Percentiles rank a stretch among this genome's conserved stretches.
phyloP scores from a whole-genome alignment of 2,329 filamentous ascomycete genomes.

The Trichoderma atrobrunneum region DNA sequence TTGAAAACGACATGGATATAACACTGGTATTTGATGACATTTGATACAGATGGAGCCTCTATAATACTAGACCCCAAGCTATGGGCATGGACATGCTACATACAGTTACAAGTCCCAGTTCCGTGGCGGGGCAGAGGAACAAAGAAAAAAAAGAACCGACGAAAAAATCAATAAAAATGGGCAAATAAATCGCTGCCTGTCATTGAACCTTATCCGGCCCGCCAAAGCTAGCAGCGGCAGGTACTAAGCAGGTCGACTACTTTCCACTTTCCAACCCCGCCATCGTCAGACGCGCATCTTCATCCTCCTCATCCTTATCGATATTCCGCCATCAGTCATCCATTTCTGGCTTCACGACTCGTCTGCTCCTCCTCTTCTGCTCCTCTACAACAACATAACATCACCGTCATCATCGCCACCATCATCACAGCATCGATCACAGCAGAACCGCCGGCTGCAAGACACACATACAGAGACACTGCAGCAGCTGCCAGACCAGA shows the following conservation, averaged over 20 bases:
- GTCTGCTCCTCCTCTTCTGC: background rate
- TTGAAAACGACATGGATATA: background rate
- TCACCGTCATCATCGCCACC: background rate
- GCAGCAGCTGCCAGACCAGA: background rate
- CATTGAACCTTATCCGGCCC: background rate
- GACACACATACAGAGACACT: background rate
- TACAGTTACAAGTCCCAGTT: background rate
- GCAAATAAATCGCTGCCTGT: background rate
- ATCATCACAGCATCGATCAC: background rate
- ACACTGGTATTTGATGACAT: background rate
- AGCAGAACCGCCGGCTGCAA: background rate
- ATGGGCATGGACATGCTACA: background rate
- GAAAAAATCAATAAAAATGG: background rate
- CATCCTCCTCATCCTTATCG: background rate
- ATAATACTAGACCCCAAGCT: background rate
- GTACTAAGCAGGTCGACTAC: background rate
- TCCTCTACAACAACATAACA: background rate
- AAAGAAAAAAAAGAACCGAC: background rate
- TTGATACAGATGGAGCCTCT: background rate
- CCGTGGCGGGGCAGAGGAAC: background rate
- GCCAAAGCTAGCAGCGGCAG: background rate
- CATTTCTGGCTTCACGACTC: background rate
- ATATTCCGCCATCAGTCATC: background rate
- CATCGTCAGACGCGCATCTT: background rate
- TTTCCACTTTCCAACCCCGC: constrained; percentile 1